Evolutionary conservation across 768 basidiomycete genomes (phyloP), one percentile per base, ranked within the genome.

Genomic region (Lentinula sp.): DNA sequence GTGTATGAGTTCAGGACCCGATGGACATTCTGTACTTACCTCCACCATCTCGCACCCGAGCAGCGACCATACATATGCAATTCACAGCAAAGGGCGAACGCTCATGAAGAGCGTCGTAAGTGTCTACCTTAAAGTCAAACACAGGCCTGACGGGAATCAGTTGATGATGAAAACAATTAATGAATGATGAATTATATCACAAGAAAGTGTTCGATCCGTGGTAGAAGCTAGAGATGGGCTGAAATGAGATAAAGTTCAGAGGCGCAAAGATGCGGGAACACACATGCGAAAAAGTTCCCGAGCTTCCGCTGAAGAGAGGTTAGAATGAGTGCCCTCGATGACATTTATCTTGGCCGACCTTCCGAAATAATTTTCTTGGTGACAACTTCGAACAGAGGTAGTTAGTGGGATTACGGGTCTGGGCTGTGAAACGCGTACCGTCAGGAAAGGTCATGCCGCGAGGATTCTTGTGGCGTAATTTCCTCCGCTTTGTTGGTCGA

Each of bases 71-170:
- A 70, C 95, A 94, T 37, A 98, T 95, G 20, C 88, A 86, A 66
- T 95, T 87, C 23, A 98, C 88, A 45, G 93, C 93, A 74, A 96
- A 97, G 0, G 95, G 95, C 56, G 94, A 96, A 51, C 95, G 86
- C 61, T 88, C 84, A 68, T 91, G 92, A 60, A 98, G 77, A 46
- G 85, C 83, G 49, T 95, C 91, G 72, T 85, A 97, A 0, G 91
- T 94, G 71, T 98, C 95, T n/a, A 82, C 76, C 46, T 75, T 81
- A 4, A 79, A 81, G 72, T 97, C 93, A 68, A 95, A 95, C 5
- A 96, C 86, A 48, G 95, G 91, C 42, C 81, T 83, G 59, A 28
- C 45, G 55, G 63, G 46, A 51, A 66, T 68, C 42, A 51, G 69
- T 32, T 68, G 71, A 36, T 20, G 37, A 20, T n/a, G 9, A 45